Evolutionary conservation across 768 basidiomycete species (phyloP).

Genomic region (Cyathus striatus): DNA sequence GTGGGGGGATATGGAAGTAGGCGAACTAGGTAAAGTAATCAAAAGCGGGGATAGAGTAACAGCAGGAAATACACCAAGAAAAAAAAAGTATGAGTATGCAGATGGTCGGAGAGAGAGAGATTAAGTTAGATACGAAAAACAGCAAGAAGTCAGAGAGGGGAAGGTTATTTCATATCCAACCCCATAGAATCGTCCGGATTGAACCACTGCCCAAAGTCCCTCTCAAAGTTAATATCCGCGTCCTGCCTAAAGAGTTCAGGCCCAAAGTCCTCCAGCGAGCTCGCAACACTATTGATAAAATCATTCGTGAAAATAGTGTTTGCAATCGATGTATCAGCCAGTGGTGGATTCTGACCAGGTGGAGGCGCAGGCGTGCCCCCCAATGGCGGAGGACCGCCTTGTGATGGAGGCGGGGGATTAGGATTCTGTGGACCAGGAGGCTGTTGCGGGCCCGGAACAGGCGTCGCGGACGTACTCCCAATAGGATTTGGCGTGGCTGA

Average conservation of each 20-base stretch:
- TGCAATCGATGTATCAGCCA: not conserved
- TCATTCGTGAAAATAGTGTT: slow-evolving; percentile 22
- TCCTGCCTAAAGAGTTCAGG: slow-evolving; percentile 34
- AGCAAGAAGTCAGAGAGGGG: not conserved
- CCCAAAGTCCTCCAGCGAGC: slow-evolving; percentile 37
- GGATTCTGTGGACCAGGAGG: slow-evolving; percentile 7
- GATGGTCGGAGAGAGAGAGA: no score
- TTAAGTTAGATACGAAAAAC: not conserved
- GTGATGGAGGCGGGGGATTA: slow-evolving; percentile 4
- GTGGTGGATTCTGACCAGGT: not conserved
- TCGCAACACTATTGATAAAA: slow-evolving; percentile 40
- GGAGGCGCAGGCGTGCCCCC: slow-evolving; percentile 1
- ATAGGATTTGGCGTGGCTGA: slow-evolving; percentile 20
- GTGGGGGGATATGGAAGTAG: not conserved
- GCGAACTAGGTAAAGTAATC: not conserved
- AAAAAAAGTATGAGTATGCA: not conserved
- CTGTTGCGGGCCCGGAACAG: slow-evolving; percentile 8
- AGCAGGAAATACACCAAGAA: not conserved
- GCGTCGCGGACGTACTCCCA: slow-evolving; percentile 23
- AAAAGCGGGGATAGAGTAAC: not conserved
- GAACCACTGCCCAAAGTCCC: slow-evolving; percentile 77
- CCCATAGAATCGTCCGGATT: slow-evolving; percentile 43
- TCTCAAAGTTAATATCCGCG: slow-evolving; percentile 58
- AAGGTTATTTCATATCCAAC: slow-evolving; percentile 26
- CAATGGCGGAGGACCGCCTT: slow-evolving; percentile 5